Evolutionary conservation across 305 asterid species (phyloP), one percentile per base, ranked within the genome.

Genomic region (Solanum aculeatissimum): DNA sequence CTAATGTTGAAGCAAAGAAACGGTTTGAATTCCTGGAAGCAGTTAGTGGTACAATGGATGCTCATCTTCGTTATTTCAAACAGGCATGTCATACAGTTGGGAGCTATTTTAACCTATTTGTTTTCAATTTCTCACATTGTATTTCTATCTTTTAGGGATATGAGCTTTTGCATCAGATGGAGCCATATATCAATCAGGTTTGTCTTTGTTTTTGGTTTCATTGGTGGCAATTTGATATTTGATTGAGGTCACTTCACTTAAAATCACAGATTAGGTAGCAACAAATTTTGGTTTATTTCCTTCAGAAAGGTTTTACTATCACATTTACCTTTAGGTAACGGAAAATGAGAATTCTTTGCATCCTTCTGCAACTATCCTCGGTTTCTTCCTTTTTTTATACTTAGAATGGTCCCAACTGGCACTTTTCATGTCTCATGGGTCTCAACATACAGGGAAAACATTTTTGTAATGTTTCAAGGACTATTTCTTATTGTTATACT

Each of bases 121-220:
- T 40, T 82, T 88, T 86, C 57, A 29, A 49, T 78, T 86, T 62
- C 81, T 45, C 77, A 78, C 66, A 80, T 78, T 45, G 23, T 82
- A 80, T 35, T 80, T 88, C 86, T 88, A 65, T 74, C 75, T 32
- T 92, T 85, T 80, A 97, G 98, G 99, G 99, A 19, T 97, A 97
- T 88, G 99, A 97, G 90, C 91, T 97, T 86, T 88, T 97, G 93
- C 99, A 95, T 92, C 99, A 97, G 90, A 97, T 97, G 99, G 99
- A 97, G 89, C 99, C 99, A n/a, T 97, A 97, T 87, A 95, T 97
- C 83, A 97, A 94, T 89, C 99, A 94, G 99, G 99, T 97, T 75
- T 71, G 90, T 86, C 81, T 83, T 60, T 51, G 32, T 83, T 87
- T 25, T 85, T 57, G 82, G 68, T 85, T 80, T 72, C 66, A 35